Conservation (phyloP, 176 grass and related monocot genomes). For the Pharus latifolius region DNA sequence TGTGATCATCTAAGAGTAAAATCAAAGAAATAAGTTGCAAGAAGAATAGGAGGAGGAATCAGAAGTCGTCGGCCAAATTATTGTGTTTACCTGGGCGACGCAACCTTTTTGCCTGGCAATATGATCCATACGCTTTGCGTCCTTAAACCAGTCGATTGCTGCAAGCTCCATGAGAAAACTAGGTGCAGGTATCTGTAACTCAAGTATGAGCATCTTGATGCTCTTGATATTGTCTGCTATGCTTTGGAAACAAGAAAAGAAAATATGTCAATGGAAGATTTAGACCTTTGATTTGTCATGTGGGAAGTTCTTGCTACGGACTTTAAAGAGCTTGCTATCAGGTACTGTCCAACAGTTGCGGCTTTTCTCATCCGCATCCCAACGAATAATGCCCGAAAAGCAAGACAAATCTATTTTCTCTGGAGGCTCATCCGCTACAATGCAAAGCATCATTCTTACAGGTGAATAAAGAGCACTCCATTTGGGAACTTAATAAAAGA, state of each 20-base stretch:
- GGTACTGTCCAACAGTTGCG: slow-evolving; percentile 86
- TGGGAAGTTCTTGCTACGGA: slow-evolving; percentile 76
- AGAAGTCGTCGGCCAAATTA: neutral
- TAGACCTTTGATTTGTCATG: slow-evolving; percentile 91
- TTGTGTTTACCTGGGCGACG: slow-evolving; percentile 58
- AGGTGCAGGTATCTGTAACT: slow-evolving; percentile 61
- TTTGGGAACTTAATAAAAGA: neutral
- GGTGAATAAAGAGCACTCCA: neutral
- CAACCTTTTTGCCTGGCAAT: slow-evolving; percentile 59
- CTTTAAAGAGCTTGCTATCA: slow-evolving; percentile 82
- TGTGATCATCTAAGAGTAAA: neutral
- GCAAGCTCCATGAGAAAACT: slow-evolving; percentile 84
- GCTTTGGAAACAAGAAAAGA: neutral
- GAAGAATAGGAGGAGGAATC: neutral
- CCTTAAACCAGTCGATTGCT: slow-evolving; percentile 83
- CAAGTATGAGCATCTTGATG: neutral
- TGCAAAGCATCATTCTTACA: neutral
- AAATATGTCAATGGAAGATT: neutral
- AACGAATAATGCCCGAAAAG: slow-evolving; percentile 62
- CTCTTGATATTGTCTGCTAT: neutral
- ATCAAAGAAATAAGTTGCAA: neutral
- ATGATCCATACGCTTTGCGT: slow-evolving; percentile 80
- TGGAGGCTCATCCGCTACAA: slow-evolving; percentile 40
- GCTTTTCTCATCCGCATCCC: slow-evolving; percentile 52
- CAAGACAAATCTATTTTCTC: slow-evolving; percentile 62